Evolutionary conservation across 768 basidiomycete genomes (phyloP), one percentile per base, ranked within the genome.

Genomic region (Leccinum disarticulatum): DNA sequence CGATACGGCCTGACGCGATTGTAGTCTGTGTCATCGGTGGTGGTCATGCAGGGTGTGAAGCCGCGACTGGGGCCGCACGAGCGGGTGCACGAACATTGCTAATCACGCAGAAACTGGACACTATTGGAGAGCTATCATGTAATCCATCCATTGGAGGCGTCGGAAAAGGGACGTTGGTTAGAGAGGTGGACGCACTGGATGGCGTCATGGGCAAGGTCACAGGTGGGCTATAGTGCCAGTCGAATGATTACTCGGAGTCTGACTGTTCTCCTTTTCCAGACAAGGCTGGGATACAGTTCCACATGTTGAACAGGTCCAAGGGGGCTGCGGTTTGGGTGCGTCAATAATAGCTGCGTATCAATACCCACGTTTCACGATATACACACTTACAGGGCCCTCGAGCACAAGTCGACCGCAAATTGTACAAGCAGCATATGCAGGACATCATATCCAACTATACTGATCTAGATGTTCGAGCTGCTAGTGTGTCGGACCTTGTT

Each of bases 91-190:
- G 82, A 61, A 95, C 93, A 0, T 65, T 93, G 9, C 79, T 96
- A 8, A 73, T 96, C 58, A 96, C 94, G 1, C 93, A 94, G 71
- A 87, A 83, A 55, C 68, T 91, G 15, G 87, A 90, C 53, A 93
- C 87, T 0, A 84, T 96, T 50, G 94, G 94, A 35, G 86, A 84
- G 61, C 76, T 96, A 67, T 94, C 92, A 22, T 96, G 94, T 66
- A 96, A 96, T 71, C 94, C 94, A 3, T 93, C 91, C 1, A 89
- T 95, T 60, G 94, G 94, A 7, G 93, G 93, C 19, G 87, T 96
- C 4, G 94, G 94, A 6, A 96, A 96, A 74, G 94, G 94, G 19
- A 94, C 88, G 0, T 77, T 96, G 31, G 91, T 95, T n/a, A 79
- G 89, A 47, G 94, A 96, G 72, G 86, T 96, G 6, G 94, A 96